Evolutionary conservation across 495 filamentous ascomycete species (phyloP), one percentile per base, ranked within the genome.

Genomic region (Aspergillus homomorphus): DNA sequence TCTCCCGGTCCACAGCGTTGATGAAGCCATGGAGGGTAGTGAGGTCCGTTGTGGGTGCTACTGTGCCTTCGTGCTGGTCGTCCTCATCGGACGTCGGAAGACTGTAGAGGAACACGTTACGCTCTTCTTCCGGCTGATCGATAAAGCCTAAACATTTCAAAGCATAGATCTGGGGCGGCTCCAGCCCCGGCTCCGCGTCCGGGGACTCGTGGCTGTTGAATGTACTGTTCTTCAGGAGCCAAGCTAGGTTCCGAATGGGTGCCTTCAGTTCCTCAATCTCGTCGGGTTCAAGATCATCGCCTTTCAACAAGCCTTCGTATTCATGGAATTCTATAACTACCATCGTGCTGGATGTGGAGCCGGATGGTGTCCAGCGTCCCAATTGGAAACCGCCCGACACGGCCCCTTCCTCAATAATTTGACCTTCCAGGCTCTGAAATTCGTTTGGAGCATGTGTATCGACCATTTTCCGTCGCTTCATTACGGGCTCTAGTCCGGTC

Each of bases 161-260:
- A 1, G 63, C 59, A 56, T 63, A 66, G 15, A 66, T 66, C n/a
- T 60, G 60, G 10, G 63, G 63, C 42, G 63, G 63, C 19, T 60
- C 54, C 3, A 60, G 43, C 20, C 28, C 49, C 0, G 6, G 20
- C 15, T 26, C 49, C 5, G 12, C 1, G 0, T 51, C 49, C 4
- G 33, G 15, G 33, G 33, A 38, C 12, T 14, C 15, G 49, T 51
- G n/a, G 16, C 33, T 51, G 20, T 44, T 45, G 33, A 66, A 66
- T 3, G 63, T 66, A 9, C 61, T 53, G 43, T 60, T 66, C 42
- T 66, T 57, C 15, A 66, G 46, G 12, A 66, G 53, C 63, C 63
- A 66, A 15, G 63, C 63, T 1, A 66, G 28, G 26, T 58, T 56
- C 24, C 61, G 60, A 16, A 66, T 45, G 9, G 63, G 63, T 9